Conservation (phyloP, 768 basidiomycete genomes). For the Rhodosporidiobolus odoratus region DNA sequence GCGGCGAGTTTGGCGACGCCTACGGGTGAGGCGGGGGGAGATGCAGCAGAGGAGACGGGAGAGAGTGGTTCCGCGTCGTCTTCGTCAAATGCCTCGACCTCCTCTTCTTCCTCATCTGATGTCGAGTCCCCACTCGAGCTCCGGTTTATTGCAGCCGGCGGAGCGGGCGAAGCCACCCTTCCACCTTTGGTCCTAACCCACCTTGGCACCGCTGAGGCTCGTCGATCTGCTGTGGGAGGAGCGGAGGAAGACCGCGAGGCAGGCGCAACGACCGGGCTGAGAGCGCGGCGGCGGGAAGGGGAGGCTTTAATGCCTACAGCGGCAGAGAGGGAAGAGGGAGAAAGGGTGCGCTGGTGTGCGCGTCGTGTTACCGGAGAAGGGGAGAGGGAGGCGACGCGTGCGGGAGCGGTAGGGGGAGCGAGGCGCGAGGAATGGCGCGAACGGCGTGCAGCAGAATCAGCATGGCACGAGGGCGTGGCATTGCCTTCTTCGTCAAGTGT, state of each 20-base stretch:
- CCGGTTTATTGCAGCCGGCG: not conserved
- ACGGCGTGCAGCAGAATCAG: not conserved
- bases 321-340: not conserved
- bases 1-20: not conserved
- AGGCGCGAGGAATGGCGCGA: not conserved
- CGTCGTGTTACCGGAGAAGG: not conserved
- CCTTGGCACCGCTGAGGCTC: not conserved
- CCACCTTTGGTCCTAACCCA: conserved; percentile 11
- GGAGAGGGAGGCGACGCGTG: not conserved
- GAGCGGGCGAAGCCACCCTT: not conserved
- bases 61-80: not conserved
- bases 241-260: not conserved
- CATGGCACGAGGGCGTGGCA: too few relatives aligned
- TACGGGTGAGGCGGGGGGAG: not conserved
- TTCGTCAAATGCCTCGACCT: not conserved
- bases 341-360: not conserved
- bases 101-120: not conserved
- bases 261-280: not conserved
- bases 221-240: not conserved
- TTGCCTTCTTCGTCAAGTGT: not conserved
- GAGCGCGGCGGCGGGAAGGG: not conserved
- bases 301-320: not conserved
- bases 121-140: not conserved
- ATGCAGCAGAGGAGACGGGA: not conserved
- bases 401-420: not conserved